Evolutionary conservation across 768 basidiomycete genomes (phyloP).

Genomic region (Rickenella mellea): DNA sequence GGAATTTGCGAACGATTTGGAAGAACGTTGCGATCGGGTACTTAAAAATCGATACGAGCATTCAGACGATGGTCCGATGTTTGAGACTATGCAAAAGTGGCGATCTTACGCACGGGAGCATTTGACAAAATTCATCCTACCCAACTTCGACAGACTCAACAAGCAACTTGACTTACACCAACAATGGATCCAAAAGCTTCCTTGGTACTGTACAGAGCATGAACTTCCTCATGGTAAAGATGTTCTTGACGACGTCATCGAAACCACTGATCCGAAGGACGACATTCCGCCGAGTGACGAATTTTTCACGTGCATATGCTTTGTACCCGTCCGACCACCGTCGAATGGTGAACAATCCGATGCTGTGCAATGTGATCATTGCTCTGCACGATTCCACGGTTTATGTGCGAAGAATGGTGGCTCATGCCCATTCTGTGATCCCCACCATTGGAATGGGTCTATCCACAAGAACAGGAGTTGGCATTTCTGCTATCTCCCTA

Average conservation of each 20-base stretch:
- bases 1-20: constrained; percentile 71
- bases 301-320: constrained; percentile 82
- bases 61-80: constrained; percentile 51
- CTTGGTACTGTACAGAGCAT: constrained; percentile 73
- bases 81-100: constrained; percentile 69
- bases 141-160: constrained; percentile 64
- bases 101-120: constrained; percentile 60
- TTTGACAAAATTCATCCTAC: constrained; percentile 63
- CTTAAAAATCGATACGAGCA: constrained; percentile 52
- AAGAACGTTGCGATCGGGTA: constrained; percentile 66
- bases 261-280: constrained; percentile 66
- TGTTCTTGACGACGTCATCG: constrained; percentile 68
- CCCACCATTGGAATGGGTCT: constrained; percentile 84
- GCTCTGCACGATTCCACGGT: constrained; percentile 79
- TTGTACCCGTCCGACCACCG: constrained; percentile 67
- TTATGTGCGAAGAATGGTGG: constrained; percentile 82
- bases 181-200: constrained; percentile 64
- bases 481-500: constrained; percentile 75
- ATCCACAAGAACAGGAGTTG: constrained; percentile 75
- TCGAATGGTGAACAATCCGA: constrained; percentile 65
- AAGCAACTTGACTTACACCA: constrained; percentile 57
- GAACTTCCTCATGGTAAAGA: constrained; percentile 49
- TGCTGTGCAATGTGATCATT: constrained; percentile 87
- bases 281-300: constrained; percentile 73
- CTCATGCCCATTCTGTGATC: constrained; percentile 86